phyloP scores from a whole-genome alignment of 2,329 filamentous ascomycete species.

The Exophiala spinifera region DNA sequence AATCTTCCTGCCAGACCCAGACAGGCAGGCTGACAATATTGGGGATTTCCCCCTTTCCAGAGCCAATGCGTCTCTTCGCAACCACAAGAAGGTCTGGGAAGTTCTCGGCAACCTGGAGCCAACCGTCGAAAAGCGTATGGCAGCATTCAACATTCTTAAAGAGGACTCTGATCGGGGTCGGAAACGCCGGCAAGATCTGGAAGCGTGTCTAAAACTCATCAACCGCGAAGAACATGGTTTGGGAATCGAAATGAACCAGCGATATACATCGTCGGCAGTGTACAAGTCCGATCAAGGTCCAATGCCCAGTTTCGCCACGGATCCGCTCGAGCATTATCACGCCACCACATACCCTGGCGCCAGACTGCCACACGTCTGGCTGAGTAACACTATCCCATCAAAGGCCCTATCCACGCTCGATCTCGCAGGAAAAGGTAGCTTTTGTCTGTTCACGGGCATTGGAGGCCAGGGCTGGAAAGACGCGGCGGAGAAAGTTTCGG shows the following conservation, averaged over 20 bases:
- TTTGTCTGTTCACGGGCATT: constrained; percentile 52
- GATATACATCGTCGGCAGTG: constrained; percentile 46
- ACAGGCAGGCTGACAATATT: constrained; percentile 40
- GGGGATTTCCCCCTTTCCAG: constrained; percentile 31
- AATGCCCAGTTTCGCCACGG: constrained; percentile 28
- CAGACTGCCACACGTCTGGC: constrained; percentile 62
- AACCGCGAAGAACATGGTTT: constrained; percentile 53
- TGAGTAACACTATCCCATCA: constrained; percentile 49
- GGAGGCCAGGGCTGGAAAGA: constrained; percentile 54
- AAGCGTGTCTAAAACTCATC: constrained; percentile 41
- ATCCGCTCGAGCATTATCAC: constrained; percentile 44
- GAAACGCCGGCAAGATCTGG: constrained; percentile 39
- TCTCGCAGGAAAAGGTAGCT: constrained; percentile 54
- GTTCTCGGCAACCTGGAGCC: constrained; percentile 45
- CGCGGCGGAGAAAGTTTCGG: constrained; percentile 43
- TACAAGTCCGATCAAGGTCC: constrained; percentile 43
- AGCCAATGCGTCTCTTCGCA: constrained; percentile 56
- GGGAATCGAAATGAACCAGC: constrained; percentile 61
- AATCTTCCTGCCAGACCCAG: constrained; percentile 57
- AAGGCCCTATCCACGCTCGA: constrained; percentile 56
- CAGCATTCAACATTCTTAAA: constrained; percentile 41
- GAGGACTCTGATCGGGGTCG: constrained; percentile 38
- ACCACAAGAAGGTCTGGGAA: constrained; percentile 49
- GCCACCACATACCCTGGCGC: constrained; percentile 57
- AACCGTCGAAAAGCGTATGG: constrained; percentile 39